Conservation (phyloP, 768 basidiomycete species). For the Trametes meyenii region DNA sequence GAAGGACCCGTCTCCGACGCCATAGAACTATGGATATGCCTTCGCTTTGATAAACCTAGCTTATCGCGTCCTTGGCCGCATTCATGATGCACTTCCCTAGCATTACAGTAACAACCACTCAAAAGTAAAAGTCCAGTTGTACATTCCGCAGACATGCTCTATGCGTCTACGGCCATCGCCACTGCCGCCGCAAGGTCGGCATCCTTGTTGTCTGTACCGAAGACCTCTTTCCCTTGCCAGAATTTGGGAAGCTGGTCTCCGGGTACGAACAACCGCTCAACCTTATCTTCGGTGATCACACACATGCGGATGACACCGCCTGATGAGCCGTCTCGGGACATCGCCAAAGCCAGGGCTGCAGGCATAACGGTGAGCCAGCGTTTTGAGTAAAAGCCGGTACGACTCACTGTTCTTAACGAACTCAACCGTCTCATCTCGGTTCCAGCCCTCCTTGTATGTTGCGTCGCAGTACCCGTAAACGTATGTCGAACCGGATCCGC, state of each 20-base stretch:
- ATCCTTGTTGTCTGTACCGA: conserved; percentile 40
- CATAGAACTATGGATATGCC: neutral
- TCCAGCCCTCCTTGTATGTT: conserved; percentile 94
- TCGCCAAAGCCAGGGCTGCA: conserved; percentile 88
- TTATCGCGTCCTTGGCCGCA: neutral
- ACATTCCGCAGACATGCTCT: conserved; percentile 22
- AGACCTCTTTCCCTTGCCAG: conserved; percentile 84
- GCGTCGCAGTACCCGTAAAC: conserved; percentile 99
- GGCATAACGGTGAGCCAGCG: neutral
- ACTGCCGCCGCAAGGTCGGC: conserved; percentile 31
- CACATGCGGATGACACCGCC: conserved; percentile 98
- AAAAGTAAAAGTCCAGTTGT: conserved; percentile 14
- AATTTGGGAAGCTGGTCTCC: conserved; percentile 88
- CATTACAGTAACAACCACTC: conserved; percentile 19
- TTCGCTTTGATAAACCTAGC: neutral
- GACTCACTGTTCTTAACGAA: conserved; percentile 95
- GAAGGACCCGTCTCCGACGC: neutral
- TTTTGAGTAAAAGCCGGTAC: neutral
- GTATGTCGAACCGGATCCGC: conserved; percentile 96
- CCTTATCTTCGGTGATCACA: conserved; percentile 90
- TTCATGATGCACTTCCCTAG: conserved; percentile 5
- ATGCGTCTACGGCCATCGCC: conserved; percentile 50
- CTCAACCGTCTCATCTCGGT: conserved; percentile 83
- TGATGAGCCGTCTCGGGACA: conserved; percentile 97
- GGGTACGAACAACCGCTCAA: conserved; percentile 91